phyloP scores from a whole-genome alignment of 2,329 filamentous ascomycete genomes.

The Aspergillus phoenicis region DNA sequence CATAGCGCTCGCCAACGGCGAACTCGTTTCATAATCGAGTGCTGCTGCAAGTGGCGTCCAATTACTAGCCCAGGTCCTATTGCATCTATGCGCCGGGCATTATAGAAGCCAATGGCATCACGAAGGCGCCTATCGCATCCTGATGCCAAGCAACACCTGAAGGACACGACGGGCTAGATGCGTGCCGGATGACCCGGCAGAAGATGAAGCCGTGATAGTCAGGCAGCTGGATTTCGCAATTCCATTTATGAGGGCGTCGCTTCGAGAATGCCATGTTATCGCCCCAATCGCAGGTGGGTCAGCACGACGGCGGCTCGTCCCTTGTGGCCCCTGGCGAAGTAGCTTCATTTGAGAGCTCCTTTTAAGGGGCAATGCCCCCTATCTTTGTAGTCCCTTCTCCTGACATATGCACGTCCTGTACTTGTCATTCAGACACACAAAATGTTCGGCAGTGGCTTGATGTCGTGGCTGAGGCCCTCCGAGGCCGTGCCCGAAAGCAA shows the following conservation, averaged over 20 bases:
- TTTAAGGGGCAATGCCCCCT: not conserved
- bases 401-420: not conserved
- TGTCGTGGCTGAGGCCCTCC: not conserved
- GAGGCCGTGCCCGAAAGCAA: not conserved
- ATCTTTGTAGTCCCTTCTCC: not conserved
- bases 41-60: not conserved
- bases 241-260: not conserved
- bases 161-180: not conserved
- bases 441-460: slow-evolving; percentile 2
- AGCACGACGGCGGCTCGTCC: not conserved
- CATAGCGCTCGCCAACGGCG: not conserved
- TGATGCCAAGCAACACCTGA: not conserved
- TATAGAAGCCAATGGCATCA: not conserved
- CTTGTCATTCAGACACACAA: not conserved
- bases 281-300: not conserved
- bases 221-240: not conserved
- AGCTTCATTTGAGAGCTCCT: not conserved
- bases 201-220: not conserved
- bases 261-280: not conserved
- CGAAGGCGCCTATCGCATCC: not conserved
- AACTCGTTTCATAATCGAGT: not conserved
- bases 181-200: not conserved
- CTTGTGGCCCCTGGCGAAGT: not conserved
- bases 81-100: not conserved
- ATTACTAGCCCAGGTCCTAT: not conserved